phyloP scores from a whole-genome alignment of 2,329 filamentous ascomycete genomes.

The Blumeriella jaapii region DNA sequence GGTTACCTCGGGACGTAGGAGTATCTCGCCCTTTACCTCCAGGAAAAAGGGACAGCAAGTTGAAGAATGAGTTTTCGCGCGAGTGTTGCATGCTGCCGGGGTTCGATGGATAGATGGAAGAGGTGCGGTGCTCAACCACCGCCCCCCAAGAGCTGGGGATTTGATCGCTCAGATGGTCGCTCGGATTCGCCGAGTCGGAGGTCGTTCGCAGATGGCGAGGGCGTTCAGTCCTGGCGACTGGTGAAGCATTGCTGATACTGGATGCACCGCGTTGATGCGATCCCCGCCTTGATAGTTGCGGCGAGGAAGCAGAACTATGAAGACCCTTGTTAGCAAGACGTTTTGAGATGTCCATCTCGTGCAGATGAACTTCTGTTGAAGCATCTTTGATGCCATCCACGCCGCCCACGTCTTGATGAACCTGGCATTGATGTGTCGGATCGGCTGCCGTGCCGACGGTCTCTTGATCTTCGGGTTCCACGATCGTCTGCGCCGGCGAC shows the following conservation, averaged over 20 bases:
- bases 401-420: conserved; percentile 20
- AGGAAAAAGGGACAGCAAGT: conserved; percentile 11
- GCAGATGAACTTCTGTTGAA: conserved; percentile 14
- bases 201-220: conserved; percentile 13
- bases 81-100: conserved; percentile 17
- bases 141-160: conserved; percentile 18
- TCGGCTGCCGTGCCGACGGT: conserved; percentile 4
- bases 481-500: conserved; percentile 13
- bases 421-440: conserved; percentile 3
- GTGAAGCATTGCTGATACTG: conserved; percentile 11
- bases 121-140: conserved; percentile 12
- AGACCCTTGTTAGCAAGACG: conserved; percentile 16
- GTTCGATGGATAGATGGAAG: conserved; percentile 19
- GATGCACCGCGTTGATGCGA: conserved; percentile 16
- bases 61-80: conserved; percentile 17
- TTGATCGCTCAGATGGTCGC: conserved; percentile 17
- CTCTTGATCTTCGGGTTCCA: conserved; percentile 7
- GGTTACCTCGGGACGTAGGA: conserved; percentile 1
- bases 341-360: conserved; percentile 25
- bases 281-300: conserved; percentile 17
- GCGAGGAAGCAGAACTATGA: conserved; percentile 18
- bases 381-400: conserved; percentile 20
- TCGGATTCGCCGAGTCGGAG: conserved; percentile 16
- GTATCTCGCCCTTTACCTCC: neutral
- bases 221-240: conserved; percentile 6